Evolutionary conservation across 1,139 yeast species (phyloP), one percentile per base, ranked within the genome.

Genomic region (Zygosaccharomyces sapae): DNA sequence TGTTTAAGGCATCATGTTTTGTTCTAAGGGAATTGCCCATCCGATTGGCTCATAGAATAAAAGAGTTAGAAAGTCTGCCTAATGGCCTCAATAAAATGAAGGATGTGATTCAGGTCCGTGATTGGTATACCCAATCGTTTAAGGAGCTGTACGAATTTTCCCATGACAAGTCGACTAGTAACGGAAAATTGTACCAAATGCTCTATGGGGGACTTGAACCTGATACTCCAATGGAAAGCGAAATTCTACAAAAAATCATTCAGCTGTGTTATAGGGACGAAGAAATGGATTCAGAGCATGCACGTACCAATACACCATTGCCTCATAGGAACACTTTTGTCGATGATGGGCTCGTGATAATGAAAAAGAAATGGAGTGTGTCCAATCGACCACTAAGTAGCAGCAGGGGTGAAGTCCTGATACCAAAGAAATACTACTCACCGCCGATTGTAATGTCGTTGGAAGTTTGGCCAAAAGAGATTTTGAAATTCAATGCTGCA

Each of bases 61-160:
- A 86, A 63, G 96, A 88, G 62, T 71, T 89, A 49, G 95, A 88
- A 42, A 77, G 77, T 38, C 77, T 94, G 30, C 96, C 96, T 0
- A 74, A 82, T 57, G 92, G 88, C 0, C 73, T 89, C 48, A 76
- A 74, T 56, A 74, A 81, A 34, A 81, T 82, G 79, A 88, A 89
- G 1, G 81, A 89, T 2, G 86, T 92, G 42, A 72, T 76, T 49
- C 76, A 82, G 55, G 96, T 89, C 18, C 78, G 83, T 53, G 81
- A 86, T 62, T 89, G 96, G 96, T 89, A 89, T 62, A 92, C 94
- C 2, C 95, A 87, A 66, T 83, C 92, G 13, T 89, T 88, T 65
- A 89, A 87, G 58, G 96, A 88, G 61, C 74, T 88, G 56, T 33
- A 44, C 38, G 49, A 48, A n/a, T 50, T 50, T 25, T 12, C 40